A percentile compares a stretch with the other conserved stretches of the same genome.
phyloP scores from a whole-genome alignment of 805 yeast genomes.

The Wickerhamomyces ciferrii region DNA sequence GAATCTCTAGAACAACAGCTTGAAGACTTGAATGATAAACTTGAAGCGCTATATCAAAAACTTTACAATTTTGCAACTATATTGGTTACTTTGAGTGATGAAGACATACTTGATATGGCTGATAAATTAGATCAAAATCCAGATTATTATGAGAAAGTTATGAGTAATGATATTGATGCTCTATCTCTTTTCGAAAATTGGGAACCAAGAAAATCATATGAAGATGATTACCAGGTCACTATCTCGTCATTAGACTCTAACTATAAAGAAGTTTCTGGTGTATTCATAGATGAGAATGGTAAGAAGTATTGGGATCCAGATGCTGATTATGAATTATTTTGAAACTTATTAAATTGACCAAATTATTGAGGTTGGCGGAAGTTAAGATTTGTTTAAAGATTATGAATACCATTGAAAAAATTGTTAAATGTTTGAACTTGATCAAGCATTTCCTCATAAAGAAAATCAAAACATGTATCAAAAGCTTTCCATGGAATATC shows the following conservation, averaged over 20 bases:
- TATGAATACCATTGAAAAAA: slow-evolving; percentile 17
- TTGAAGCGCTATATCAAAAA: neutral
- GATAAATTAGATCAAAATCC: neutral
- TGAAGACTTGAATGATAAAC: neutral
- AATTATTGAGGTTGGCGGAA: slow-evolving; percentile 8
- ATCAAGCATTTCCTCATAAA: slow-evolving; percentile 12
- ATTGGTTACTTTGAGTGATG: slow-evolving; percentile 1
- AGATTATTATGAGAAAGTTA: neutral
- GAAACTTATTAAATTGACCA: slow-evolving; percentile 17
- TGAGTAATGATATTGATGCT: neutral
- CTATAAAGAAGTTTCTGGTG: neutral
- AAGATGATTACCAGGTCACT: neutral
- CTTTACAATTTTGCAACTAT: neutral
- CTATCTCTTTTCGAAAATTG: neutral
- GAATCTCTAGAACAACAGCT: neutral
- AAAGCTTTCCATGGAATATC: slow-evolving; percentile 13
- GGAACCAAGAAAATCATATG: neutral
- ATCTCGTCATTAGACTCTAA: neutral
- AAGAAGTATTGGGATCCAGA: slow-evolving; percentile 1
- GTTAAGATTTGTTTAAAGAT: slow-evolving; percentile 12
- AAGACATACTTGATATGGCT: slow-evolving; percentile 1
- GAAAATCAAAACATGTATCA: slow-evolving; percentile 9
- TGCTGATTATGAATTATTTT: slow-evolving; percentile 4
- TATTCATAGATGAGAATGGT: neutral
- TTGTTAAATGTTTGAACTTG: slow-evolving; percentile 10